phyloP scores from a whole-genome alignment of 768 basidiomycete genomes.

The Russula sp. region DNA sequence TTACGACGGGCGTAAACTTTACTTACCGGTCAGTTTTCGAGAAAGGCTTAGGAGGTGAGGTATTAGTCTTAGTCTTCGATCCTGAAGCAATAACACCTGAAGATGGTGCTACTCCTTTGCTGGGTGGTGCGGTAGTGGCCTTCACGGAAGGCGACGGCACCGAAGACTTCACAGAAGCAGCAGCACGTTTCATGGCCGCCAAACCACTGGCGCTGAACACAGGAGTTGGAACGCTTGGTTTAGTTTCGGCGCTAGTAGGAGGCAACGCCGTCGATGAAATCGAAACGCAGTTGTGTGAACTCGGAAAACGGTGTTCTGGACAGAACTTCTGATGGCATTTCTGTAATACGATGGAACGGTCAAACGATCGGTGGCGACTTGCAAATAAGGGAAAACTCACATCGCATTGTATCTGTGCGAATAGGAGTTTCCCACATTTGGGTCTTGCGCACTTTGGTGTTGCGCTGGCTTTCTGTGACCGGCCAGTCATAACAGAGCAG shows the following conservation, averaged over 20 bases:
- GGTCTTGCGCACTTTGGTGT: constrained; percentile 51
- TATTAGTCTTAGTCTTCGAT: constrained; percentile 17
- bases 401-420: constrained; percentile 65
- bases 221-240: constrained; percentile 19
- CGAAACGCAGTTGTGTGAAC: constrained; percentile 53
- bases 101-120: constrained; percentile 21
- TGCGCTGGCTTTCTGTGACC: constrained; percentile 38
- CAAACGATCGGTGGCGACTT: not conserved
- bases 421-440: constrained; percentile 67
- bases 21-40: constrained; percentile 60
- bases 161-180: constrained; percentile 3
- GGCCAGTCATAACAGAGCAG: constrained; percentile 66
- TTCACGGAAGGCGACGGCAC: constrained; percentile 24
- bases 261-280: constrained; percentile 19
- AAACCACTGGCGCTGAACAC: constrained; percentile 29
- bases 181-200: constrained; percentile 22
- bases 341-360: constrained; percentile 31
- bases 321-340: constrained; percentile 69
- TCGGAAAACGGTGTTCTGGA: constrained; percentile 70
- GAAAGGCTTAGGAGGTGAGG: constrained; percentile 29
- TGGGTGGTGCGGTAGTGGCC: constrained; percentile 26
- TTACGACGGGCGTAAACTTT: constrained; percentile 19
- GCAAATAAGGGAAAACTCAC: constrained; percentile 37
- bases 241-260: constrained; percentile 9
- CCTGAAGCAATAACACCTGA: constrained; percentile 12